phyloP scores from a whole-genome alignment of 2,329 filamentous ascomycete species.

The Penicillium italicum region DNA sequence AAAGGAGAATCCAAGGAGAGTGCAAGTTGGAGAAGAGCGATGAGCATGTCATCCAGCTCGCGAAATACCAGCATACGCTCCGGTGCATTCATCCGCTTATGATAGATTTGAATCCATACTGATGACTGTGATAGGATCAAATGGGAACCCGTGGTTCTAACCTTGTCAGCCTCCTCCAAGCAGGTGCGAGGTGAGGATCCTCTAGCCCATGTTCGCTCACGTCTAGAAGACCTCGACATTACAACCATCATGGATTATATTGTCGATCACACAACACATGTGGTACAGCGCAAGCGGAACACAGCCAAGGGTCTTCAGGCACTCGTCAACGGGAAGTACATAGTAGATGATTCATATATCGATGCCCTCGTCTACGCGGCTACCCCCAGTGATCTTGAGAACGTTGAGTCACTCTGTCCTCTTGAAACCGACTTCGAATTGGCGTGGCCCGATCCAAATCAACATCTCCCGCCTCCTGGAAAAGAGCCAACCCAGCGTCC shows the following conservation, averaged over 20 bases:
- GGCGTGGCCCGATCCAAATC: constrained; percentile 71
- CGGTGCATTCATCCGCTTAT: constrained; percentile 26
- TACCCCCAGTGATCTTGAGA: constrained; percentile 49
- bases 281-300: constrained; percentile 85
- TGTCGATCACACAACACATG: constrained; percentile 71
- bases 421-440: constrained; percentile 77
- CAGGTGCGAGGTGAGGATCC: constrained; percentile 64
- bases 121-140: constrained; percentile 54
- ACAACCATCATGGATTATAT: constrained; percentile 76
- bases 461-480: constrained; percentile 69
- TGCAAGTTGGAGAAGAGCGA: constrained; percentile 53
- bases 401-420: constrained; percentile 50
- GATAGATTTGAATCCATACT: not conserved
- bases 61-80: constrained; percentile 60
- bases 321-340: constrained; percentile 72
- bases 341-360: constrained; percentile 71
- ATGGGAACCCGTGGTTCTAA: constrained; percentile 79
- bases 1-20: constrained; percentile 62
- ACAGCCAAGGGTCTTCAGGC: constrained; percentile 83
- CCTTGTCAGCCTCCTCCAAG: constrained; percentile 71
- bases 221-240: constrained; percentile 80
- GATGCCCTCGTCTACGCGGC: constrained; percentile 66
- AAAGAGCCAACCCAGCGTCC: constrained; percentile 70
- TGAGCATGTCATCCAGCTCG: constrained; percentile 66
- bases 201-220: constrained; percentile 58